A percentile compares a stretch with the other conserved stretches of the same genome.
phyloP scores from a whole-genome alignment of 2,329 filamentous ascomycete genomes.

The Colletotrichum tabaci region DNA sequence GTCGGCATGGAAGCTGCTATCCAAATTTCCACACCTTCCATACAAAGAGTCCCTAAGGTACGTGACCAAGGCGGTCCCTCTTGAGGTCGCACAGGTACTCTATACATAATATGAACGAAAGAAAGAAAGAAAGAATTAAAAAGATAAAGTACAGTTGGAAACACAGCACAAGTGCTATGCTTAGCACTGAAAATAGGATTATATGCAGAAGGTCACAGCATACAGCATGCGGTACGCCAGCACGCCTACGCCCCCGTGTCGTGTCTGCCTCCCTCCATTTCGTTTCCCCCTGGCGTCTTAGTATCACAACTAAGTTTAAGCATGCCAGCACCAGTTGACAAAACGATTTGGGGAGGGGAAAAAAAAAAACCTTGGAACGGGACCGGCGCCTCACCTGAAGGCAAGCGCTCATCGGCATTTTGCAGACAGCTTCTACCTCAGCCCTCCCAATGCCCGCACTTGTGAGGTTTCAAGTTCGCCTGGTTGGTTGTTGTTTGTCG shows the following conservation, averaged over 20 bases:
- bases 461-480: slow-evolving; percentile 29
- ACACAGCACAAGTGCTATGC: too few relatives aligned
- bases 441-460: background rate
- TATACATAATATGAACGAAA: too few relatives aligned
- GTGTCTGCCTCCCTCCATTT: background rate
- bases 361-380: slow-evolving; percentile 10
- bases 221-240: too few relatives aligned
- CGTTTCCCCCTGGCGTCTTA: background rate
- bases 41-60: too few relatives aligned
- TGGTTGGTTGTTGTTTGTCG: background rate
- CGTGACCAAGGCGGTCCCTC: too few relatives aligned
- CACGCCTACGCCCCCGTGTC: background rate
- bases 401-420: slow-evolving; percentile 2
- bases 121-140: too few relatives aligned
- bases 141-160: too few relatives aligned
- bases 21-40: background rate
- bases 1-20: background rate
- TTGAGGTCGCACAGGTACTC: too few relatives aligned
- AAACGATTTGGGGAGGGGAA: background rate
- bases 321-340: slow-evolving; percentile 12
- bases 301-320: slow-evolving; percentile 9
- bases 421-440: background rate
- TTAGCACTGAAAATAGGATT: too few relatives aligned
- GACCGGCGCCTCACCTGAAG: slow-evolving; percentile 5
- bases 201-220: too few relatives aligned